A percentile compares a stretch with the other conserved stretches of the same genome.
These are phyloP conservation scores for Violaceomyces palustris DNA, from an alignment of 1,284 basidiomycete genomes.

Conservation along the genomic window DNA sequence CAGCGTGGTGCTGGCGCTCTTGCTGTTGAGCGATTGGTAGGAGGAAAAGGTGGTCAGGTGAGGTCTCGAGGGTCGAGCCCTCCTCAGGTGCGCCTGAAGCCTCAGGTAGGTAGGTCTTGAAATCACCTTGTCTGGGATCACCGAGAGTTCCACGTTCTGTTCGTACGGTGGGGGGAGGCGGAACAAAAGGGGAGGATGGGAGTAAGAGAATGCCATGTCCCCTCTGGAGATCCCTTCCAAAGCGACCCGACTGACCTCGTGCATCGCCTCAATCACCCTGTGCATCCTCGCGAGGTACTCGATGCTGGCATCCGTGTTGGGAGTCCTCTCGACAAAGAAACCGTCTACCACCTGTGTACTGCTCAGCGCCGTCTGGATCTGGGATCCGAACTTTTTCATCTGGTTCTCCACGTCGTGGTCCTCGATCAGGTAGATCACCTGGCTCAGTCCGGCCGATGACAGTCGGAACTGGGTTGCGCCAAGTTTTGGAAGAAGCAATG, in stretches of 20 bases:
- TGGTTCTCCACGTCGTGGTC: conserved; percentile 55
- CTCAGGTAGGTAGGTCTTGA: conserved; percentile 52
- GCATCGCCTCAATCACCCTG: conserved; percentile 54
- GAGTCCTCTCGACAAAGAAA: conserved; percentile 59
- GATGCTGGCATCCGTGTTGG: conserved; percentile 57
- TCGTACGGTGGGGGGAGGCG: neutral
- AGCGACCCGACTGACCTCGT: conserved; percentile 45
- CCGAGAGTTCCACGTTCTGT: conserved; percentile 49
- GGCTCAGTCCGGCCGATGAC: conserved; percentile 56
- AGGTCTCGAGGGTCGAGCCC: conserved; percentile 33
- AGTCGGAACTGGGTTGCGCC: conserved; percentile 58
- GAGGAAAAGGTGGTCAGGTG: conserved; percentile 56
- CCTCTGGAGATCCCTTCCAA: neutral
- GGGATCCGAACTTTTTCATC: conserved; percentile 41
- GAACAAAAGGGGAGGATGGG: neutral
- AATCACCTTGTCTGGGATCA: conserved; percentile 55
- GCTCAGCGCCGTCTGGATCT: conserved; percentile 55
- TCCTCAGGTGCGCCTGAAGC: conserved; percentile 53
- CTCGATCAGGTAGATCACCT: conserved; percentile 60
- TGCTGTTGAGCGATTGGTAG: conserved; percentile 58
- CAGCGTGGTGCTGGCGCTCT: conserved; percentile 55
- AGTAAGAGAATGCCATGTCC: neutral
- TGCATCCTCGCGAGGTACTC: conserved; percentile 58
- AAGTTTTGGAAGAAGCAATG: too few relatives aligned
- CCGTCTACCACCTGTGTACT: conserved; percentile 60